A percentile compares a stretch with the other conserved stretches of the same genome.
phyloP scores from a whole-genome alignment of 2,329 filamentous ascomycete species.

The Dactylellina drechsleri region DNA sequence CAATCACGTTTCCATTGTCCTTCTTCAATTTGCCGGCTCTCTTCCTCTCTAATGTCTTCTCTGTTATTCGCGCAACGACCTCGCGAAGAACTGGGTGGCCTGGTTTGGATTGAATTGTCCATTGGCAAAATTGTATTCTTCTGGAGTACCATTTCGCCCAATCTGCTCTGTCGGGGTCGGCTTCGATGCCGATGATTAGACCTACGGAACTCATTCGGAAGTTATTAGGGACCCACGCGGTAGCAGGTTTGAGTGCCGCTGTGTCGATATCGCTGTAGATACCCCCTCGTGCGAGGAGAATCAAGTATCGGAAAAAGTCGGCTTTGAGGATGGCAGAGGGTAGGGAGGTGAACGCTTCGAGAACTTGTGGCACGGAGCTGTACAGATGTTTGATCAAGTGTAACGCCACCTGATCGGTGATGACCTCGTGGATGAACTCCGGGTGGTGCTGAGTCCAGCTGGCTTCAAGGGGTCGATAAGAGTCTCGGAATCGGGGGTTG shows the following conservation, averaged over 20 bases:
- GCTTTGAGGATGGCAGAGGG: constrained; percentile 74
- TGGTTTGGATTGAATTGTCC: constrained; percentile 96
- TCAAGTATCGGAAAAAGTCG: constrained; percentile 75
- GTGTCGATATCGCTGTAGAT: constrained; percentile 96
- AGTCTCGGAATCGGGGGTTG: constrained; percentile 76
- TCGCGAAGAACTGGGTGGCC: constrained; percentile 92
- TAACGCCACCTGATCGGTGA: constrained; percentile 86
- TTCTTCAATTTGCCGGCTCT: constrained; percentile 71
- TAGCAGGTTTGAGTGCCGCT: constrained; percentile 79
- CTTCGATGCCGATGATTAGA: constrained; percentile 92
- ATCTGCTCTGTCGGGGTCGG: constrained; percentile 89
- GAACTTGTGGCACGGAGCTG: constrained; percentile 79
- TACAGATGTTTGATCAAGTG: constrained; percentile 88
- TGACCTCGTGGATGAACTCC: constrained; percentile 86
- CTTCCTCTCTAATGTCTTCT: constrained; percentile 80
- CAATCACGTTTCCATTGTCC: constrained; percentile 78
- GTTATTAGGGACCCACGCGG: constrained; percentile 84
- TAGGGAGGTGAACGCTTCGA: constrained; percentile 78
- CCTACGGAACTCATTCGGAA: constrained; percentile 83
- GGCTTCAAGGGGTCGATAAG: constrained; percentile 83
- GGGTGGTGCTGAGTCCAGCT: constrained; percentile 90
- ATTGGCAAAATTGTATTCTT: constrained; percentile 97
- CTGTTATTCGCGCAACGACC: constrained; percentile 84
- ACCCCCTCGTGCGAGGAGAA: constrained; percentile 78
- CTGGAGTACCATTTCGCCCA: constrained; percentile 97